phyloP scores from a whole-genome alignment of 2,329 filamentous ascomycete species.

The Cercospora nicotianae region DNA sequence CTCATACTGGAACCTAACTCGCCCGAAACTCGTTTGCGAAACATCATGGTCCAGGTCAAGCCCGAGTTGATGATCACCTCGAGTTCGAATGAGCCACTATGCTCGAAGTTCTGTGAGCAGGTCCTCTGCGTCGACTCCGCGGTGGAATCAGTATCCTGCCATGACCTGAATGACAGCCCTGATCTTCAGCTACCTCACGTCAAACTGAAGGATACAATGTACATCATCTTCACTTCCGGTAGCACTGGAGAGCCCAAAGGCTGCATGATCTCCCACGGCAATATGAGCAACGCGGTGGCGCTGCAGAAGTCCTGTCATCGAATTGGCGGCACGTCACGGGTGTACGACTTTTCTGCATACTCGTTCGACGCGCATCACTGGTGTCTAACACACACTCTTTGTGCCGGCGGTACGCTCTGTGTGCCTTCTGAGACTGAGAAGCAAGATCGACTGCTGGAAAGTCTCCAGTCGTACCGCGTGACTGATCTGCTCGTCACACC shows the following conservation, averaged over 20 bases:
- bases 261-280: slow-evolving; percentile 16
- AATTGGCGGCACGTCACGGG: slow-evolving; percentile 10
- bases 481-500: slow-evolving; percentile 16
- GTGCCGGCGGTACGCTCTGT: slow-evolving; percentile 28
- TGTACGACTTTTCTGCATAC: slow-evolving; percentile 29
- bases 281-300: slow-evolving; percentile 11
- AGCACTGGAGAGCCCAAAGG: slow-evolving; percentile 45
- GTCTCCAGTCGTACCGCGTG: neutral
- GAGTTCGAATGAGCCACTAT: neutral
- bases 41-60: slow-evolving; percentile 31
- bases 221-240: slow-evolving; percentile 46
- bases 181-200: slow-evolving; percentile 3
- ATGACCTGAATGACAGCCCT: neutral
- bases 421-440: slow-evolving; percentile 26
- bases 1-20: slow-evolving; percentile 23
- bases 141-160: neutral
- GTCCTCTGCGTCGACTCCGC: neutral
- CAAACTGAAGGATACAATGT: slow-evolving; percentile 7
- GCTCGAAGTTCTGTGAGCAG: neutral
- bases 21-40: slow-evolving; percentile 31
- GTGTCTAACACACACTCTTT: slow-evolving; percentile 12
- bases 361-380: slow-evolving; percentile 27
- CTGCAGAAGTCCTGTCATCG: neutral
- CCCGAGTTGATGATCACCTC: slow-evolving; percentile 24
- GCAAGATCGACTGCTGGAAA: slow-evolving; percentile 15